These are phyloP conservation scores for Wickerhamiella brachini DNA, from an alignment of 805 yeast species.

Conservation along the genomic window DNA sequence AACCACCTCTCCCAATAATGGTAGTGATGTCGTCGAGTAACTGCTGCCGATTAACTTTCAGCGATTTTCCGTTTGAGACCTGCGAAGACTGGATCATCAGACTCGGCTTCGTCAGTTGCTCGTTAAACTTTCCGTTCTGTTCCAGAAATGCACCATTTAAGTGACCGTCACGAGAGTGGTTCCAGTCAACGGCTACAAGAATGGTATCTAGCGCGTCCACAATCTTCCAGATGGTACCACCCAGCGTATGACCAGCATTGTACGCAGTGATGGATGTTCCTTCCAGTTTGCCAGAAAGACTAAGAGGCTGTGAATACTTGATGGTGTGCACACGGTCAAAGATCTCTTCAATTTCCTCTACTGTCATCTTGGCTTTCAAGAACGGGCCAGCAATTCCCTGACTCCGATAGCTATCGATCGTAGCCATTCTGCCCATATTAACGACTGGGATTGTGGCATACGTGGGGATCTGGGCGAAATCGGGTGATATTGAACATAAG, in stretches of 20 bases:
- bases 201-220: conserved; percentile 61
- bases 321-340: conserved; percentile 59
- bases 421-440: conserved; percentile 71
- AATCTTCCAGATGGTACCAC: conserved; percentile 84
- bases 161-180: conserved; percentile 80
- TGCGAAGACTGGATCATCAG: conserved; percentile 63
- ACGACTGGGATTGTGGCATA: conserved; percentile 85
- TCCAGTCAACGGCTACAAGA: conserved; percentile 89
- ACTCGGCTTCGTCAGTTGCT: conserved; percentile 56
- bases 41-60: conserved; percentile 49
- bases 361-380: conserved; percentile 39
- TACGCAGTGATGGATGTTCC: conserved; percentile 55
- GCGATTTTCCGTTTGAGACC: conserved; percentile 36
- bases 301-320: conserved; percentile 60
- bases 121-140: conserved; percentile 45
- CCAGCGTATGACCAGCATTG: conserved; percentile 85
- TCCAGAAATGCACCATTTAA: conserved; percentile 59
- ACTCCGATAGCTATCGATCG: conserved; percentile 69
- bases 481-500: conserved; percentile 43
- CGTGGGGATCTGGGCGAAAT: conserved; percentile 50
- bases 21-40: conserved; percentile 51
- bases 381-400: conserved; percentile 64
- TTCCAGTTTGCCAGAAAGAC: conserved; percentile 9
- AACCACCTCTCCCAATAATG: conserved; percentile 59
- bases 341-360: conserved; percentile 62